Evolutionary conservation across 192 early-diverging fungal genomes (phyloP), one percentile per base, ranked within the genome.

Genomic region (Coemansia sp.): DNA sequence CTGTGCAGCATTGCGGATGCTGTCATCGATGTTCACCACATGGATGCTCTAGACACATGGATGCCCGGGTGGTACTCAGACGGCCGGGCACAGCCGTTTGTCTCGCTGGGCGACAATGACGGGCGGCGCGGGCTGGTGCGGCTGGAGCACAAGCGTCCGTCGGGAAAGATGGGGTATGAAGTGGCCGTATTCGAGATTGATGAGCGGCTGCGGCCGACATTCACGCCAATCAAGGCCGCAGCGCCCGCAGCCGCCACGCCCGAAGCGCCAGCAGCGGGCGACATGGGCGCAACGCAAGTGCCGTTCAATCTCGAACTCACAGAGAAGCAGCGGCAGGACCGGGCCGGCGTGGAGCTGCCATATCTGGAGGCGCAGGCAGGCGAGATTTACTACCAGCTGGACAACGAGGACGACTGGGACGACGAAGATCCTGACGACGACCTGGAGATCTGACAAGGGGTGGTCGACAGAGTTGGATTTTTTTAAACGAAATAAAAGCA

Each of bases 361-460:
- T 92, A 93, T 43, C 49, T 88, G 30, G 85, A 89, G 17, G 84
- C 62, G 4, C 53, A 62, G 34, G 43, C 30, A 10, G 69, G 67
- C 34, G 86, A 84, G 9, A 79, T 84, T 20, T 85, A 91, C 50
- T 95, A 95, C 63, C 85, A 90, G 45, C 85, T 87, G 17, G 93
- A 92, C 59, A 86, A 84, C 11, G 82, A 81, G 5, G 92, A 95
- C 53, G 93, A 95, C 56, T 90, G 87, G 80, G 93, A 95, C 64
- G 83, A 86, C 27, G 92, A 93, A 44, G 92, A 94, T 61, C 90
- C 90, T 7, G 92, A 94, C 66, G 92, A 90, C 45, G 92, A 94
- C 77, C 78, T 94, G 28, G 86, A 87, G 48, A 90, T 94, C 47
- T 94, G 59, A 53, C 7, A 48, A 27, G 36, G 17, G 6, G n/a